Evolutionary conservation across 78 protist species (phyloP), one percentile per base, ranked within the genome.

Genomic region (Dictyostelium purpureum): DNA sequence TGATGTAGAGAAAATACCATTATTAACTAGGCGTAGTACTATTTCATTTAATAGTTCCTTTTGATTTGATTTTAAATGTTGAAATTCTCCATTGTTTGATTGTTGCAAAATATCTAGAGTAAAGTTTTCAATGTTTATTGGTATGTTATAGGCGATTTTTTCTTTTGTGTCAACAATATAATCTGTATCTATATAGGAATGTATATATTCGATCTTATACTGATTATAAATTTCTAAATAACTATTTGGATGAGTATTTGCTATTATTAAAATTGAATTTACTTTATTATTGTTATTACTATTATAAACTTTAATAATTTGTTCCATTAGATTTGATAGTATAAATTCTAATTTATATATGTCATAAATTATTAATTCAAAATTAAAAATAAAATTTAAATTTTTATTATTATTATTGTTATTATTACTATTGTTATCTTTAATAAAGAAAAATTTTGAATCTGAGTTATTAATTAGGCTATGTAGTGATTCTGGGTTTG

Each of bases 311-410:
- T 12, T 26, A 6, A 57, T 57, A 63, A 63, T 21, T 4, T 38
- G 33, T 33, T 63, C 33, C 12, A 63, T 28, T 21, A 63, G 33
- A 63, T 63, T 63, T 63, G 71, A 63, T 31, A 63, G 12, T 14
- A 28, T 31, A 33, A 63, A 63, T 16, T 63, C 71, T 33, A 33
- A 42, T 33, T 14, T 14, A 63, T 28, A 63, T 31, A 42, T 33
- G 33, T 63, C 71, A 33, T 63, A 63, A 28, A 63, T 28, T 16
- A 63, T 63, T 63, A 63, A 63, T 33, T 63, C 71, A 63, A 63
- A 63, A 33, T 63, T 63, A 63, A 33, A n/a, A n/a, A n/a, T n/a
- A n/a, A n/a, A n/a, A n/a, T n/a, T n/a, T n/a, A n/a, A n/a, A n/a
- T n/a, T n/a, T n/a, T n/a, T 2, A 63, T 14, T 4, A 61, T 63